Conservation (phyloP, 768 basidiomycete genomes). For the Leucosporidium scottii region DNA sequence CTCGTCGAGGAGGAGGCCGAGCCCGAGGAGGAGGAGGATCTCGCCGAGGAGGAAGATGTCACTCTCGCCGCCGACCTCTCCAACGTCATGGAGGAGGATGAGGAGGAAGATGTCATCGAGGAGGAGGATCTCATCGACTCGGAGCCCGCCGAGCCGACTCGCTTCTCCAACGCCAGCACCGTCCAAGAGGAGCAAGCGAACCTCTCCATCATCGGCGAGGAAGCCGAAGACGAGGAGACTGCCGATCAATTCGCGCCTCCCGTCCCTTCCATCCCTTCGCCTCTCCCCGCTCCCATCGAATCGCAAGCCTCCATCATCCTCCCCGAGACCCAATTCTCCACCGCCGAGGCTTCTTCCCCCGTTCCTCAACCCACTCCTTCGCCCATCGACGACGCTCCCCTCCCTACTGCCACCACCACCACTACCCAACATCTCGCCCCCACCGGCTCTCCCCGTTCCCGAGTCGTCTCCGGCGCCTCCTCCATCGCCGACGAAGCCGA, state of each 20-base stretch:
- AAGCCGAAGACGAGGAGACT: constrained; percentile 22
- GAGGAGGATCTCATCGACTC: not conserved
- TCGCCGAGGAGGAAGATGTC: not conserved
- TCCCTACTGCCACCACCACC: not conserved
- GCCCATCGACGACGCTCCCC: not conserved
- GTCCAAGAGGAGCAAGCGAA: constrained; percentile 11
- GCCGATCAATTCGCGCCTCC: not conserved
- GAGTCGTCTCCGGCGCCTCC: constrained; percentile 20
- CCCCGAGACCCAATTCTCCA: constrained; percentile 12
- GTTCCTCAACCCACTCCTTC: not conserved
- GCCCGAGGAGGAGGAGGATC: not conserved
- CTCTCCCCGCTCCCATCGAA: not conserved
- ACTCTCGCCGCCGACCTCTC: constrained; percentile 2
- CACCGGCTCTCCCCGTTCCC: constrained; percentile 4
- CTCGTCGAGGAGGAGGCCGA: not conserved
- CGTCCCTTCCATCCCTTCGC: not conserved
- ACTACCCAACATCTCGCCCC: not conserved
- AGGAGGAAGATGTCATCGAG: not conserved
- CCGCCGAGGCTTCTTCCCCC: not conserved
- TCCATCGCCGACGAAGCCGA: constrained; percentile 26
- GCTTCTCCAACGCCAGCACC: not conserved
- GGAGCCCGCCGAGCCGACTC: not conserved
- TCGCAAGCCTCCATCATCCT: not conserved
- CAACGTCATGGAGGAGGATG: constrained; percentile 16
- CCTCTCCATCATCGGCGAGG: constrained; percentile 21